phyloP scores from a whole-genome alignment of 257 asterid species.

The Rauvolfia tetraphylla region DNA sequence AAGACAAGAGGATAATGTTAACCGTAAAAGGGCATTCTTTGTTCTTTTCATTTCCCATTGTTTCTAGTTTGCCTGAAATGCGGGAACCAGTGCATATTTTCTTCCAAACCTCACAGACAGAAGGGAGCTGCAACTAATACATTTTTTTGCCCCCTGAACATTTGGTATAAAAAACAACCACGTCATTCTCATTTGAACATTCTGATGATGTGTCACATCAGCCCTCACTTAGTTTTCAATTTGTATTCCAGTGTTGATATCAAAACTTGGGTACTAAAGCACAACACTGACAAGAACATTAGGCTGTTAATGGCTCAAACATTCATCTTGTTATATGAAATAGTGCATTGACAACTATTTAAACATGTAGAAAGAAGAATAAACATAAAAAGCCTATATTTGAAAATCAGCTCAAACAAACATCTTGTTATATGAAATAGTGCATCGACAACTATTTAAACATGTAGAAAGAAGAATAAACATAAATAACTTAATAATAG shows the following conservation, averaged over 20 bases:
- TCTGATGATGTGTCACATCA: neutral
- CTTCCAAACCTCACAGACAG: no score
- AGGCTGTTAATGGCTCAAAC: neutral
- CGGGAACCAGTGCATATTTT: no score
- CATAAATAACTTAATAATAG: neutral
- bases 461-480: neutral
- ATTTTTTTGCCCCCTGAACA: no score
- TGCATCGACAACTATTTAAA: neutral
- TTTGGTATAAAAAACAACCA: no score
- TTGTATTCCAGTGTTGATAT: neutral
- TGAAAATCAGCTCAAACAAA: neutral
- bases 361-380: neutral
- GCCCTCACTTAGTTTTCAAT: neutral
- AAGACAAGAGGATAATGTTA: no score
- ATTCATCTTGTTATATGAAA: no score
- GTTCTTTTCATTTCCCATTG: neutral
- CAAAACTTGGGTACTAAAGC: neutral
- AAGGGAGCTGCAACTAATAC: no score
- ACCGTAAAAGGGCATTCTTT: no score
- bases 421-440: no score
- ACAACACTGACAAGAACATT: no score
- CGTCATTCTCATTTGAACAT: neutral
- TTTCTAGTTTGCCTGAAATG: neutral
- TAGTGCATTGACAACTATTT: no score
- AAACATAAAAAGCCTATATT: no score